Percentiles rank a stretch among this genome's conserved stretches.
Conservation (phyloP, 139 green algal genomes). For the Eudorina sp. region DNA sequence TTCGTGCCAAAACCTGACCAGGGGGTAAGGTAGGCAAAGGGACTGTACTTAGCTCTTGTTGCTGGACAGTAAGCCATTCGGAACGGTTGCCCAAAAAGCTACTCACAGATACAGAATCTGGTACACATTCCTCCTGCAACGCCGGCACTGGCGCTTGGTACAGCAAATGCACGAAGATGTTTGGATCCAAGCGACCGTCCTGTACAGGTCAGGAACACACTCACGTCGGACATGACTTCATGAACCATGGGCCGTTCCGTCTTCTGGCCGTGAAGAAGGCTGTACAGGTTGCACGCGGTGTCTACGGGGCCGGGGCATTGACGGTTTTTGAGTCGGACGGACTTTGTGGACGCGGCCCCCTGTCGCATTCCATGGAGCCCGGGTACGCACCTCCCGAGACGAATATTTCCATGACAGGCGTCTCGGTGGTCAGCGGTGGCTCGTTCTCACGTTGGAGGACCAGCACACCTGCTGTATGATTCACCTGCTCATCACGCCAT, state of each 20-base stretch:
- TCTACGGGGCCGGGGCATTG: conserved; percentile 7
- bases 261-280: conserved; percentile 43
- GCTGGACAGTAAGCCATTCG: no score
- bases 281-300: conserved; percentile 48
- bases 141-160: no score
- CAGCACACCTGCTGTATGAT: conserved; percentile 52
- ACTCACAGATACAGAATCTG: no score
- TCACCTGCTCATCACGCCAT: not conserved
- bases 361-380: no score
- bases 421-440: not conserved
- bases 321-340: not conserved
- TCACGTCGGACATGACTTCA: conserved; percentile 38
- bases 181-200: no score
- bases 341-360: no score
- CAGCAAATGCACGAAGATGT: no score
- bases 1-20: not conserved
- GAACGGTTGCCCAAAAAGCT: no score
- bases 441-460: conserved; percentile 45
- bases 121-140: no score
- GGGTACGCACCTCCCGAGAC: conserved; percentile 50
- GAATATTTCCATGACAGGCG: conserved; percentile 54
- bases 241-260: conserved; percentile 52
- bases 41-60: no score
- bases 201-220: not conserved
- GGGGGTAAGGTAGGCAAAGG: no score